phyloP scores from a whole-genome alignment of 139 green algal genomes.

The Pseudopediastrum boryanum region DNA sequence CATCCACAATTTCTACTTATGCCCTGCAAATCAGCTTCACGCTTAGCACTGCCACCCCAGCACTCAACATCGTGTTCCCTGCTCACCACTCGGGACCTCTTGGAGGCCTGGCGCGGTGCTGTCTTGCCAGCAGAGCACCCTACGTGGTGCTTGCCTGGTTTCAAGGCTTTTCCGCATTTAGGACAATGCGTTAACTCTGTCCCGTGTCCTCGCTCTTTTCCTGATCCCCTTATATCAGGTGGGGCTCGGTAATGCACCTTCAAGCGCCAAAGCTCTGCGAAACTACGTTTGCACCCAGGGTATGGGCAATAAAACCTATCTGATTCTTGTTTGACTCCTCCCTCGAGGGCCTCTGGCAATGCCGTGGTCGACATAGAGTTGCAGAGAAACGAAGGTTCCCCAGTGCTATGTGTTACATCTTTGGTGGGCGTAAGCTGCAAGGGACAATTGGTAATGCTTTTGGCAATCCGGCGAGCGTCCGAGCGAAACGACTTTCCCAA shows the following conservation, averaged over 20 bases:
- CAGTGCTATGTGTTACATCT: too few relatives aligned
- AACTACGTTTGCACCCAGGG: slow-evolving; percentile 79
- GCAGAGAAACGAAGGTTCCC: too few relatives aligned
- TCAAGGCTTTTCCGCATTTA: slow-evolving; percentile 80
- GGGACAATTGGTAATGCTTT: too few relatives aligned
- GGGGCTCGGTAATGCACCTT: slow-evolving; percentile 83
- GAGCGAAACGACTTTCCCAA: too few relatives aligned
- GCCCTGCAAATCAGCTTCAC: too few relatives aligned
- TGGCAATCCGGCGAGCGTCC: too few relatives aligned
- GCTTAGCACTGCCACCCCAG: not conserved
- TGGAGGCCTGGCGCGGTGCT: slow-evolving; percentile 38
- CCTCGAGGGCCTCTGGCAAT: too few relatives aligned
- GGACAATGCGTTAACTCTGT: slow-evolving; percentile 82
- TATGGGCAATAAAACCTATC: slow-evolving; percentile 58
- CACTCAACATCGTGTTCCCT: not conserved
- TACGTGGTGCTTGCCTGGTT: slow-evolving; percentile 87
- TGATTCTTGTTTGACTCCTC: too few relatives aligned
- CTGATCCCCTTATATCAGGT: slow-evolving; percentile 79
- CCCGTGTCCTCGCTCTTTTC: slow-evolving; percentile 86
- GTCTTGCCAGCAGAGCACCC: slow-evolving; percentile 70
- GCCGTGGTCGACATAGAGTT: too few relatives aligned
- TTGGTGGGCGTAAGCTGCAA: too few relatives aligned
- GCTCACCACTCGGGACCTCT: slow-evolving; percentile 40
- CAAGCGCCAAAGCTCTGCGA: slow-evolving; percentile 83
- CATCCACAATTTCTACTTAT: too few relatives aligned